Evolutionary conservation across 306 rosid genomes (phyloP).

Genomic region (Cucurbita pepo): DNA sequence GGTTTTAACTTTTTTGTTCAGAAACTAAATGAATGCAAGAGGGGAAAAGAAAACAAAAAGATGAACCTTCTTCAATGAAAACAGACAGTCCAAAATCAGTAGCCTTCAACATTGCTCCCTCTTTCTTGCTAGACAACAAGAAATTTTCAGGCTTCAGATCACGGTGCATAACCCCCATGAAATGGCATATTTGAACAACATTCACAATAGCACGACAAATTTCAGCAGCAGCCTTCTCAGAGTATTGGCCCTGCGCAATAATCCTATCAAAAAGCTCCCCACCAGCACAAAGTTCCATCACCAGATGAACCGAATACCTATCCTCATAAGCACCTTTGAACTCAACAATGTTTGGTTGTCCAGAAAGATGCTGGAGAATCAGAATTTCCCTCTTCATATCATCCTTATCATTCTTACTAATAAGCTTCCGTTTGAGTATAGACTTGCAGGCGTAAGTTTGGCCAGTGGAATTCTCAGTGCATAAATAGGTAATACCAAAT

Average conservation of each 20-base stretch:
- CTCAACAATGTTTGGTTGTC: conserved; percentile 71
- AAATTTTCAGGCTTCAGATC: conserved; percentile 94
- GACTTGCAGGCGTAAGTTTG: conserved; percentile 66
- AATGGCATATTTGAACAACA: conserved; percentile 71
- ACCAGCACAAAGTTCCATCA: conserved; percentile 92
- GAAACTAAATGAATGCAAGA: not conserved
- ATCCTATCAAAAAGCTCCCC: conserved; percentile 82
- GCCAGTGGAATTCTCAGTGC: conserved; percentile 56
- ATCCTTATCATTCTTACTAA: conserved; percentile 41
- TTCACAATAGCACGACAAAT: conserved; percentile 57
- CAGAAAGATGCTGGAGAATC: conserved; percentile 84
- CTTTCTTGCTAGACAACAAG: conserved; percentile 57
- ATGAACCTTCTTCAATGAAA: conserved; percentile 67
- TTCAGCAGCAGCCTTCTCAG: conserved; percentile 66
- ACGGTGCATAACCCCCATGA: conserved; percentile 87
- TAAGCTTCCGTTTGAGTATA: conserved; percentile 66
- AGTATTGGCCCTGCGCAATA: conserved; percentile 67
- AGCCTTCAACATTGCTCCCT: conserved; percentile 54
- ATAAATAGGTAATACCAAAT: conserved; percentile 69
- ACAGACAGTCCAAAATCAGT: conserved; percentile 92
- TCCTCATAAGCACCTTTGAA: conserved; percentile 77
- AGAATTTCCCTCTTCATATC: conserved; percentile 77
- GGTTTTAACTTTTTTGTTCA: not conserved
- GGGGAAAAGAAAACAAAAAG: not conserved
- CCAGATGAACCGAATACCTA: conserved; percentile 57